A percentile compares a stretch with the other conserved stretches of the same genome.
Evolutionary conservation across 2,329 filamentous ascomycete genomes (phyloP).

Genomic region (Rutstroemia sydowiana): DNA sequence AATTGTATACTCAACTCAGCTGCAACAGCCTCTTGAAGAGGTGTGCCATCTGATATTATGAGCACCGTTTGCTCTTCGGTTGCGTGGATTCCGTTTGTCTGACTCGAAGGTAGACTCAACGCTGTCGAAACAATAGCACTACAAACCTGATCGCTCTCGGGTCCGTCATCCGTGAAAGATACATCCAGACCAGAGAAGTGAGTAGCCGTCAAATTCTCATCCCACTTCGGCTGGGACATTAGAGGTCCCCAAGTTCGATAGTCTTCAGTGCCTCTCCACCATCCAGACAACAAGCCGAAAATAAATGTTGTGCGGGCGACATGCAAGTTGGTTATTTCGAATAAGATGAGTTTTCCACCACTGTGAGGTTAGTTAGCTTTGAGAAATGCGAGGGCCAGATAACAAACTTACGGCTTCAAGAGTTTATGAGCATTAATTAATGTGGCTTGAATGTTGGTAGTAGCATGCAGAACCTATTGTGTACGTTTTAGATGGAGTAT

Average conservation of each 20-base stretch:
- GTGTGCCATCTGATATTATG: background rate
- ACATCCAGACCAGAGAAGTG: constrained; percentile 17
- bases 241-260: constrained; percentile 19
- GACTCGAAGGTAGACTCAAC: background rate
- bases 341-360: background rate
- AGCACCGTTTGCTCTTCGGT: background rate
- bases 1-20: too few relatives aligned
- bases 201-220: constrained; percentile 8
- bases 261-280: constrained; percentile 31
- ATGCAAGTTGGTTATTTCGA: background rate
- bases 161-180: constrained; percentile 7
- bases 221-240: constrained; percentile 13
- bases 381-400: too few relatives aligned
- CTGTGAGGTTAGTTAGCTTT: too few relatives aligned
- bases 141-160: background rate
- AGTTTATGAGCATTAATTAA: background rate
- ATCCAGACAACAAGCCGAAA: constrained; percentile 33
- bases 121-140: background rate
- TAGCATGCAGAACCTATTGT: constrained; percentile 7
- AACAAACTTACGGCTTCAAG: too few relatives aligned
- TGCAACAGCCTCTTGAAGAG: too few relatives aligned
- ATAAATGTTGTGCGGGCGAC: constrained; percentile 3
- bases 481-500: too few relatives aligned
- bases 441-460: background rate
- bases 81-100: background rate